A percentile compares a stretch with the other conserved stretches of the same genome.
Conservation (phyloP, 2,329 filamentous ascomycete genomes). For the Fusarium sp. region DNA sequence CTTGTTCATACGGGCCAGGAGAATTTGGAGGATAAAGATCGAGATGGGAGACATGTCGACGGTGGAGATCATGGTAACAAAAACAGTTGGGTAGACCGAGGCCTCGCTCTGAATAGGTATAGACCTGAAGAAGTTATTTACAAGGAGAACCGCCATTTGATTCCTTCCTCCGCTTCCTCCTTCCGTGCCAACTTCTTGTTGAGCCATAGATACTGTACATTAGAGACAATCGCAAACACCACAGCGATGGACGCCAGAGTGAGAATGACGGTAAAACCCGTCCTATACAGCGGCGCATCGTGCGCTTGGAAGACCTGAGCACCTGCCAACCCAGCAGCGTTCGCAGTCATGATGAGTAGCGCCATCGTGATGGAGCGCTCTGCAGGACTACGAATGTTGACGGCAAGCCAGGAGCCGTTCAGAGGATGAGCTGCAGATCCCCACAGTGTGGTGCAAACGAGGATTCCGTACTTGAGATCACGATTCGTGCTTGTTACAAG, state of each 20-base stretch:
- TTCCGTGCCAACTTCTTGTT: constrained; percentile 3
- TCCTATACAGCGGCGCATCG: constrained; percentile 4
- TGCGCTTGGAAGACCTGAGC: constrained; percentile 5
- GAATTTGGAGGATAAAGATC: no score
- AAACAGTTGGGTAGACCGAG: no score
- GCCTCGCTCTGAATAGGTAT: no score
- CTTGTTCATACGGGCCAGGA: no score
- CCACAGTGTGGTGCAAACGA: constrained; percentile 3
- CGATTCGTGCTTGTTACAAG: not conserved
- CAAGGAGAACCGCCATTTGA: not conserved
- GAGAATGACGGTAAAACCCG: constrained; percentile 4
- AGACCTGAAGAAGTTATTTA: not conserved
- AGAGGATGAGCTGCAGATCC: not conserved
- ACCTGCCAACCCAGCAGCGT: constrained; percentile 1
- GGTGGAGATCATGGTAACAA: no score
- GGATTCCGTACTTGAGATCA: constrained; percentile 7
- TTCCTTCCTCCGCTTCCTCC: not conserved
- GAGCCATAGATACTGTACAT: not conserved
- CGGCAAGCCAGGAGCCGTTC: constrained; percentile 6
- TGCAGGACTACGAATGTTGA: not conserved
- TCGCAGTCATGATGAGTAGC: constrained; percentile 10
- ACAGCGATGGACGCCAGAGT: not conserved
- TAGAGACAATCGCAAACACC: constrained; percentile 2
- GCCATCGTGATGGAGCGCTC: constrained; percentile 9
- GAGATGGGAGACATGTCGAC: no score